phyloP scores from a whole-genome alignment of 1,284 basidiomycete species.

The Pseudomicrostroma phylloplanum region DNA sequence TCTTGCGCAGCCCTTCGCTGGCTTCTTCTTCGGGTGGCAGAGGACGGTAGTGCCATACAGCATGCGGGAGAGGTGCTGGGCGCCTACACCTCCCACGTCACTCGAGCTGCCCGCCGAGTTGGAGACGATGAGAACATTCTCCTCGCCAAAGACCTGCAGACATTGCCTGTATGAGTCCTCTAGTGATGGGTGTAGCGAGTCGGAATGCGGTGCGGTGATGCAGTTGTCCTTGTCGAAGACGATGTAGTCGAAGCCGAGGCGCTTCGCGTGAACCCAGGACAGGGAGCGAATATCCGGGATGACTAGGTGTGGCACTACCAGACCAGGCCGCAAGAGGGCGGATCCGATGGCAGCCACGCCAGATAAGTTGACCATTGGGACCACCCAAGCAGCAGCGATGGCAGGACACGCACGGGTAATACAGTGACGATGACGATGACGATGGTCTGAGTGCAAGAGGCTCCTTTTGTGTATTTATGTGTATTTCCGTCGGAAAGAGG shows the following conservation, averaged over 20 bases:
- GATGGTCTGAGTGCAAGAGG: too few species aligned
- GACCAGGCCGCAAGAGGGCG: neutral
- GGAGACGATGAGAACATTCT: slow-evolving; percentile 1
- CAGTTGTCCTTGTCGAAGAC: slow-evolving; percentile 5
- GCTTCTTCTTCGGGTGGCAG: neutral
- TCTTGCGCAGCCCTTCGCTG: neutral
- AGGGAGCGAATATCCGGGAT: neutral
- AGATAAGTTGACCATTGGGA: too few species aligned
- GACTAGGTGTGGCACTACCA: slow-evolving; percentile 3
- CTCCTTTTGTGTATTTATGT: too few species aligned
- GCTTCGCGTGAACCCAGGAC: neutral
- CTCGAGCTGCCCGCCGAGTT: slow-evolving; percentile 1
- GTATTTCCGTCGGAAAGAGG: too few species aligned
- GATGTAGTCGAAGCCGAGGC: slow-evolving; percentile 1
- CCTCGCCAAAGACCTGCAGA: slow-evolving; percentile 1
- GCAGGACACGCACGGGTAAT: too few species aligned
- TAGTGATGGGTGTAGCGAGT: neutral
- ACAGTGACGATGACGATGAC: too few species aligned
- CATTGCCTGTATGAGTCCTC: neutral
- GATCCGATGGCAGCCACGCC: too few species aligned
- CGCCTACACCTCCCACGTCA: neutral
- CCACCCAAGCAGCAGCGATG: too few species aligned
- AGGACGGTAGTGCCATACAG: slow-evolving; percentile 2
- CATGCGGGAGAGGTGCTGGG: neutral
- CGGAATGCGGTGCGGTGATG: slow-evolving; percentile 4